A percentile compares a stretch with the other conserved stretches of the same genome.
phyloP scores from a whole-genome alignment of 768 basidiomycete genomes.

The Pluteus cervinus region DNA sequence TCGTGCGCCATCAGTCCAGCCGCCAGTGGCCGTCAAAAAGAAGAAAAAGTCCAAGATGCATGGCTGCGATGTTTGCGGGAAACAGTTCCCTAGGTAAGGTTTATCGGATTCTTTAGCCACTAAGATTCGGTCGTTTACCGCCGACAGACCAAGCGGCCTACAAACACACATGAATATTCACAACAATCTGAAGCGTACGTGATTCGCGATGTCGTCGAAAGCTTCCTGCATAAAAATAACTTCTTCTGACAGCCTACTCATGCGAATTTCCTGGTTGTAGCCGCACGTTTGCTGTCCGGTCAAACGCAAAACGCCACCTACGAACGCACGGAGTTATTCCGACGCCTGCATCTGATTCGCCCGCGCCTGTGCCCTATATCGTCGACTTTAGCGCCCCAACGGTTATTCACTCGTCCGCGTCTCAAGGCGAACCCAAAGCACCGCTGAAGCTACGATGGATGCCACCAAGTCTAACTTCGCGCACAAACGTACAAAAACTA shows the following conservation, averaged over 20 bases:
- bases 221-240: constrained; percentile 2
- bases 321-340: constrained; percentile 60
- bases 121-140: not conserved
- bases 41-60: constrained; percentile 54
- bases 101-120: not conserved
- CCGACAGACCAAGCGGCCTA: constrained; percentile 44
- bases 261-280: constrained; percentile 58
- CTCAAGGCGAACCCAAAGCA: constrained; percentile 4
- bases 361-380: constrained; percentile 19
- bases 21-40: constrained; percentile 11
- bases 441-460: constrained; percentile 35
- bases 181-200: constrained; percentile 44
- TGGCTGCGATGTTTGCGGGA: constrained; percentile 40
- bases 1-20: no score
- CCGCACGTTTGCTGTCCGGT: constrained; percentile 70
- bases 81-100: constrained; percentile 43
- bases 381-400: constrained; percentile 35
- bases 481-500: constrained; percentile 19
- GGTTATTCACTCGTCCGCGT: constrained; percentile 13
- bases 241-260: constrained; percentile 28
- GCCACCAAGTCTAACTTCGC: constrained; percentile 29
- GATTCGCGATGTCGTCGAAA: not conserved
- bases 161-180: constrained; percentile 56
- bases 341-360: constrained; percentile 4
- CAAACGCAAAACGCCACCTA: constrained; percentile 75